These are phyloP conservation scores for Cairneyella variabilis DNA, from an alignment of 495 filamentous ascomycete genomes.

Conservation along the genomic window DNA sequence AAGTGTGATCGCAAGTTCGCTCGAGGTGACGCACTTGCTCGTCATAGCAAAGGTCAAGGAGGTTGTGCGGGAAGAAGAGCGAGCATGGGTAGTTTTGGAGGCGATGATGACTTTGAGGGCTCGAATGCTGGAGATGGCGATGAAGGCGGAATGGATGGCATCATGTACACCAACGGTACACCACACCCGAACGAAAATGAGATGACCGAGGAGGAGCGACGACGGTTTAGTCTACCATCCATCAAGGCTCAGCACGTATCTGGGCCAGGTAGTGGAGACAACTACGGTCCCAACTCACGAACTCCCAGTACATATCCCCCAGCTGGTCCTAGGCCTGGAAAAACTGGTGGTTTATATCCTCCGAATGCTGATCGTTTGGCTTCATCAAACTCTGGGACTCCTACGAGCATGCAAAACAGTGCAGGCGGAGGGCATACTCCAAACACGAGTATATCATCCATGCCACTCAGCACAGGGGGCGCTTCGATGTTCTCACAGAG, in stretches of 20 bases:
- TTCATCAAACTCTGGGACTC: constrained; percentile 52
- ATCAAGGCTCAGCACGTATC: constrained; percentile 67
- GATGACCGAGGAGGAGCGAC: constrained; percentile 47
- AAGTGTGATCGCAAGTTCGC: constrained; percentile 95
- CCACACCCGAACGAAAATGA: constrained; percentile 66
- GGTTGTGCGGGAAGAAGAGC: constrained; percentile 88
- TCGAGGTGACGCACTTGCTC: constrained; percentile 87
- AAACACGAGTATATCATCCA: constrained; percentile 43
- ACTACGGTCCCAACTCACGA: constrained; percentile 46
- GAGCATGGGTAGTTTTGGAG: constrained; percentile 80
- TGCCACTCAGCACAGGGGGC: constrained; percentile 43
- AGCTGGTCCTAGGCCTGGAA: constrained; percentile 45
- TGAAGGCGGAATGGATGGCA: constrained; percentile 73
- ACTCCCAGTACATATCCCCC: constrained; percentile 78
- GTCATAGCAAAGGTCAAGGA: constrained; percentile 93
- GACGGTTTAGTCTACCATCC: constrained; percentile 61
- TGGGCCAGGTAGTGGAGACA: constrained; percentile 43
- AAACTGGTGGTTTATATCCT: constrained; percentile 54
- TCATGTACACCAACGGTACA: constrained; percentile 58
- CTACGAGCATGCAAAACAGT: constrained; percentile 36
- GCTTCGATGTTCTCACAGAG: constrained; percentile 64
- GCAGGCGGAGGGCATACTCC: constrained; percentile 40
- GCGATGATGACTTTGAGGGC: constrained; percentile 68
- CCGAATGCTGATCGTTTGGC: constrained; percentile 47
- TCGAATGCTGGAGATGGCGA: constrained; percentile 51